A percentile compares a stretch with the other conserved stretches of the same genome.
Conservation (phyloP, 208 protist species). For the Leishmania major region DNA sequence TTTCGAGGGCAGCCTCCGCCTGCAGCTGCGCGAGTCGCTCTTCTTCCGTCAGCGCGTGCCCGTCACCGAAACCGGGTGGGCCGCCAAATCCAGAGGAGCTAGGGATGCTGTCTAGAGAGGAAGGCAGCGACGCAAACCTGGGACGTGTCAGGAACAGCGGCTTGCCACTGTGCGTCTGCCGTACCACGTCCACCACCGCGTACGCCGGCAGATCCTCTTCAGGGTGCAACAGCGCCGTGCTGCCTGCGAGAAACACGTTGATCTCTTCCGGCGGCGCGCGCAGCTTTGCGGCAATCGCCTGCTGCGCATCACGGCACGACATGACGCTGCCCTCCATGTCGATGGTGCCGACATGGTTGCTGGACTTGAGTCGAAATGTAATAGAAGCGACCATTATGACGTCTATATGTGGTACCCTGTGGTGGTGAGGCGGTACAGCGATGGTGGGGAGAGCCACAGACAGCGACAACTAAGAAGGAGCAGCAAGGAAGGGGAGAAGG, state of each 20-base stretch:
- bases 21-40: conserved; percentile 81
- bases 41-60: conserved; percentile 66
- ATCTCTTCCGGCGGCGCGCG: conserved; percentile 74
- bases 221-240: conserved; percentile 70
- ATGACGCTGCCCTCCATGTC: conserved; percentile 71
- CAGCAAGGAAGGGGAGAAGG: neutral
- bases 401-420: neutral
- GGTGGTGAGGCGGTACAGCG: neutral
- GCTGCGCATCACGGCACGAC: conserved; percentile 66
- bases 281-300: conserved; percentile 74
- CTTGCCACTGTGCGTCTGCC: conserved; percentile 47
- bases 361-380: conserved; percentile 79
- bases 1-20: conserved; percentile 72
- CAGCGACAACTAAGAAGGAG: neutral
- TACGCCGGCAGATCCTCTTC: conserved; percentile 80
- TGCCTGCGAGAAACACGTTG: conserved; percentile 73
- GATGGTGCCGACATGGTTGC: conserved; percentile 81
- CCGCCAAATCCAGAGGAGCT: neutral
- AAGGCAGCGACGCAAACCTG: neutral
- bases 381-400: conserved; percentile 64
- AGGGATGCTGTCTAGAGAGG: neutral
- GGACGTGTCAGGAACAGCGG: conserved; percentile 21
- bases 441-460: neutral
- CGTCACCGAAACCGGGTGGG: conserved; percentile 8
- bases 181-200: conserved; percentile 79